Evolutionary conservation across 2,329 filamentous ascomycete genomes (phyloP), one percentile per base, ranked within the genome.

Genomic region (Colletotrichum lini): DNA sequence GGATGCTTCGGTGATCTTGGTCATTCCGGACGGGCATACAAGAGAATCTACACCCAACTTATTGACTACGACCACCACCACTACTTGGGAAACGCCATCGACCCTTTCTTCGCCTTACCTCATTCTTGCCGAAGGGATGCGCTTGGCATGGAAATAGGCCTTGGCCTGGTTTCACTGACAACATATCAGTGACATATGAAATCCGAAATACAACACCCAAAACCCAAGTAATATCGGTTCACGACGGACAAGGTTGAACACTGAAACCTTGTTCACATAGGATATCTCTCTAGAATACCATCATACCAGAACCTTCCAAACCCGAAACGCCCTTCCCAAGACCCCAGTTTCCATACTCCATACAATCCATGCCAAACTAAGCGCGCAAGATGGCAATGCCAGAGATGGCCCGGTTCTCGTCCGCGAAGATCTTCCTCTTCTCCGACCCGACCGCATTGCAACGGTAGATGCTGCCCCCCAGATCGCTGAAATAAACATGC

Each of bases 391-490:
- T 3, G 7, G 58, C 40, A 50, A 71, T 63, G 1, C 69, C 69
- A 2, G 69, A 42, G 23, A 71, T 64, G 4, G 45, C 49, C 40
- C 53, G 76, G 53, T 60, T 75, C 63, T 69, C 65, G 2, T 68
- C 69, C 8, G 40, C 49, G 35, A 68, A 78, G 9, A 81, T 64
- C 65, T 71, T 77, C 68, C 73, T 76, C 72, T 75, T 78, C 30
- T 76, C 74, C 8, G 68, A 67, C 6, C 79, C 80, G 50, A 83
- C 79, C 68, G 81, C 66, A 65, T 79, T 76, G 35, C 78, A 77
- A 44, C 77, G 73, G 62, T 84, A 84, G 2, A 84, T 77, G 13
- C 76, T 74, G 0, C 84, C 84, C 1, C 82, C 80, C 3, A 85
- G 72, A 65, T 85, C 84, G 0, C 82, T 80, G 4, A 80, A 76